These are phyloP conservation scores for Monilinia vaccinii-corymbosi DNA, from an alignment of 2,329 filamentous ascomycete species.

Conservation along the genomic window DNA sequence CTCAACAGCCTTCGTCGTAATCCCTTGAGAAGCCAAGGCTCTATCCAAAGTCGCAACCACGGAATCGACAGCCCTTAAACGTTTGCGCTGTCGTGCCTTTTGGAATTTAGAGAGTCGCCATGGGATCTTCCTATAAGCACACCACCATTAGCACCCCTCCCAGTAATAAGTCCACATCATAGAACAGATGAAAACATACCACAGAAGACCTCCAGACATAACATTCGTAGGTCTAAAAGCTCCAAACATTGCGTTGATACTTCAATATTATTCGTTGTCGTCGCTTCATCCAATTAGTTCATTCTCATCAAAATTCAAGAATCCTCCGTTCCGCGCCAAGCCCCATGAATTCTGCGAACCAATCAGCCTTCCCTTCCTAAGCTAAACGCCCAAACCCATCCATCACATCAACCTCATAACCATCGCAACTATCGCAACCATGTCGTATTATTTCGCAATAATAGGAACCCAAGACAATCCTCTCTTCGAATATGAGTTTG, in stretches of 20 bases:
- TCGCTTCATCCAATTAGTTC: background rate
- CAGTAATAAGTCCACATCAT: background rate
- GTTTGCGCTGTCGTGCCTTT: constrained; percentile 77
- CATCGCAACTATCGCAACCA: constrained; percentile 33
- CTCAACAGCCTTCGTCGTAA: constrained; percentile 68
- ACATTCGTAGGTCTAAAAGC: constrained; percentile 71
- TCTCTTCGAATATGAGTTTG: constrained; percentile 94
- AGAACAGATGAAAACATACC: constrained; percentile 40
- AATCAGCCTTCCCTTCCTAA: constrained; percentile 20
- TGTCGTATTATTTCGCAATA: constrained; percentile 99
- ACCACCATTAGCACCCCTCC: constrained; percentile 14
- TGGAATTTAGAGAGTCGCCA: constrained; percentile 91
- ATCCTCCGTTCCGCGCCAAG: constrained; percentile 21
- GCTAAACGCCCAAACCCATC: constrained; percentile 6
- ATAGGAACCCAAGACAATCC: constrained; percentile 93
- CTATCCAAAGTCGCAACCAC: constrained; percentile 77
- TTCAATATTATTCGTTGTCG: constrained; percentile 13
- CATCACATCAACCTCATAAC: background rate
- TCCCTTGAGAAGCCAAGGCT: constrained; percentile 65
- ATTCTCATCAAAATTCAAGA: constrained; percentile 15
- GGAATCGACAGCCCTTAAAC: constrained; percentile 74
- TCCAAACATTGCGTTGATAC: constrained; percentile 59
- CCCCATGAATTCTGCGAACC: constrained; percentile 13
- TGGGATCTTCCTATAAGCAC: constrained; percentile 68
- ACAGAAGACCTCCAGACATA: constrained; percentile 72